These are phyloP conservation scores for Antarctomyces pellizariae DNA, from an alignment of 495 filamentous ascomycete genomes.

Conservation along the genomic window DNA sequence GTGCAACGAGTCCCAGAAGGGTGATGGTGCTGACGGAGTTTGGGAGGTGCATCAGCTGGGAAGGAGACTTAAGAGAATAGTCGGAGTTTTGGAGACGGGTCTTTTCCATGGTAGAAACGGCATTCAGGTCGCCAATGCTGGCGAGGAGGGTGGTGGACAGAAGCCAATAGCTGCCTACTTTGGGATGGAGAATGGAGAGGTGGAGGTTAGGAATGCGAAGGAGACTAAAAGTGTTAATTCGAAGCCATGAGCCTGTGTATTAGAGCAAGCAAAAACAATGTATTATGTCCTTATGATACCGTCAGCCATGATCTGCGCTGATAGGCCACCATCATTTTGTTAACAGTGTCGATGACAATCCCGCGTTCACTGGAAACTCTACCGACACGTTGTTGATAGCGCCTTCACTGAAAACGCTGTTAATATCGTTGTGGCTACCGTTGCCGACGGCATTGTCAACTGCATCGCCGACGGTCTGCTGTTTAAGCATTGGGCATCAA, in stretches of 20 bases:
- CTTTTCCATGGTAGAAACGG: slow-evolving; percentile 69
- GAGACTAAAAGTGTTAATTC: slow-evolving; percentile 9
- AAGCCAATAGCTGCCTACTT: slow-evolving; percentile 89
- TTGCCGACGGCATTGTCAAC: too few relatives aligned
- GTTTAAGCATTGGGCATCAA: too few relatives aligned
- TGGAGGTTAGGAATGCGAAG: slow-evolving; percentile 25
- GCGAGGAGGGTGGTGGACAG: slow-evolving; percentile 44
- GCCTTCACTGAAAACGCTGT: too few relatives aligned
- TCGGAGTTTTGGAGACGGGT: slow-evolving; percentile 78
- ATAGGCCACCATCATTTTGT: too few relatives aligned
- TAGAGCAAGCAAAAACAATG: background rate
- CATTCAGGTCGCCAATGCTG: slow-evolving; percentile 30
- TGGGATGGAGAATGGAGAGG: slow-evolving; percentile 61
- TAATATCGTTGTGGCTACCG: too few relatives aligned
- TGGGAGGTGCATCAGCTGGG: slow-evolving; percentile 63
- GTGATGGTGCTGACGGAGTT: slow-evolving; percentile 27
- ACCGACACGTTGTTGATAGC: too few relatives aligned
- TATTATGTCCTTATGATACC: background rate
- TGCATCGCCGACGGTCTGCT: too few relatives aligned
- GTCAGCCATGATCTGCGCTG: background rate
- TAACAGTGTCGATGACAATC: too few relatives aligned
- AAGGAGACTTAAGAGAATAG: slow-evolving; percentile 49
- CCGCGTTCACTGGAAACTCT: too few relatives aligned
- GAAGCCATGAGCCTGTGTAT: slow-evolving; percentile 4
- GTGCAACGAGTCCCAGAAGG: slow-evolving; percentile 17